Conservation (phyloP, 176 grass and related monocot species). For the Aegilops tauschii region DNA sequence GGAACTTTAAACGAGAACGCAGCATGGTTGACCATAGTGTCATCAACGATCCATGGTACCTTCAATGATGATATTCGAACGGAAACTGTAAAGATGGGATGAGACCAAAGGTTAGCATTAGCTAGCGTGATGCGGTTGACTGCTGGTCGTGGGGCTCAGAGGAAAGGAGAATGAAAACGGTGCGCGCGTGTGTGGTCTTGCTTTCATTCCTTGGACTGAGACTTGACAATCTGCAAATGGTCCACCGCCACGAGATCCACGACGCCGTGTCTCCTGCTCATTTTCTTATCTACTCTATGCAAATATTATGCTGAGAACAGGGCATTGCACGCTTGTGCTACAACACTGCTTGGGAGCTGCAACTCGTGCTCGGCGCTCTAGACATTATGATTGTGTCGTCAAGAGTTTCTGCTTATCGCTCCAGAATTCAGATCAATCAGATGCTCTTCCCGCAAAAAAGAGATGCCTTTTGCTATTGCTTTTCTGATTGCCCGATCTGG, state of each 20-base stretch:
- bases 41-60: background rate
- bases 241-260: conserved; percentile 29
- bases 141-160: background rate
- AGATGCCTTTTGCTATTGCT: too few relatives aligned
- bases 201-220: background rate
- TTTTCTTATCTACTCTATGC: background rate
- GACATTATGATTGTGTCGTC: background rate
- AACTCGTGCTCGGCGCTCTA: background rate
- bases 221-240: background rate
- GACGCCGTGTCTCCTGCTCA: background rate
- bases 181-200: background rate
- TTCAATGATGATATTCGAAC: background rate
- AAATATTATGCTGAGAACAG: background rate
- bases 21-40: background rate
- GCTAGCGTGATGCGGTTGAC: background rate
- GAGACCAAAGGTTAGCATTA: background rate
- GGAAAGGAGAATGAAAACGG: background rate
- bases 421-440: too few relatives aligned
- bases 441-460: too few relatives aligned
- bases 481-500: too few relatives aligned
- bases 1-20: too few relatives aligned
- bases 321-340: background rate
- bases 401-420: too few relatives aligned
- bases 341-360: background rate
- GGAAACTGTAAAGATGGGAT: background rate